These are phyloP conservation scores for Isabelozyma gotoi DNA, from an alignment of 805 yeast genomes.

Conservation along the genomic window DNA sequence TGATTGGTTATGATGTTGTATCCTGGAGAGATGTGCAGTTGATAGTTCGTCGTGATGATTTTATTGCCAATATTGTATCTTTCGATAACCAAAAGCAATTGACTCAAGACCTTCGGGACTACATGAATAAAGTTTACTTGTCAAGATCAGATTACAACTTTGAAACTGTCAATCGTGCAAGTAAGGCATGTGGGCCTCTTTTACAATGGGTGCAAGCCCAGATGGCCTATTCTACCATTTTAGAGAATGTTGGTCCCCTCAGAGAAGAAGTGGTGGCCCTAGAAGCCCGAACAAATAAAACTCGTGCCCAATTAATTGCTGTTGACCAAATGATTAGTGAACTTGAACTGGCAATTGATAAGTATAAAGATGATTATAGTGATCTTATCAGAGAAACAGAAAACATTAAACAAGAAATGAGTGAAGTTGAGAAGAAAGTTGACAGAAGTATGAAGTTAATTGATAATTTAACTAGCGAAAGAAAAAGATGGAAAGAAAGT, in stretches of 20 bases:
- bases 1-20: constrained; percentile 68
- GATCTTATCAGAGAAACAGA: constrained; percentile 77
- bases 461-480: constrained; percentile 63
- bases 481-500: constrained; percentile 69
- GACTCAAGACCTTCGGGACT: constrained; percentile 48
- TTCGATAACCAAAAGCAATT: constrained; percentile 66
- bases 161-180: constrained; percentile 80
- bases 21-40: constrained; percentile 83
- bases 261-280: constrained; percentile 59
- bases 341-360: constrained; percentile 64
- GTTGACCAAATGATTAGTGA: constrained; percentile 81
- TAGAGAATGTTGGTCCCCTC: constrained; percentile 74
- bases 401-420: constrained; percentile 69
- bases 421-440: constrained; percentile 57
- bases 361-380: constrained; percentile 68
- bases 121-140: constrained; percentile 61
- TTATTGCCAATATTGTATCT: constrained; percentile 76
- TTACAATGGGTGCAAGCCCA: constrained; percentile 90
- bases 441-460: constrained; percentile 61
- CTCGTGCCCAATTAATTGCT: constrained; percentile 69
- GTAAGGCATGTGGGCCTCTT: constrained; percentile 94
- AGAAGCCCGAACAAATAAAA: constrained; percentile 59
- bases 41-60: constrained; percentile 82
- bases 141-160: constrained; percentile 63
- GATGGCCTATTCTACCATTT: constrained; percentile 67